Evolutionary conservation across 1,139 yeast species (phyloP), one percentile per base, ranked within the genome.

Genomic region (Debaryomycetaceae sp.): DNA sequence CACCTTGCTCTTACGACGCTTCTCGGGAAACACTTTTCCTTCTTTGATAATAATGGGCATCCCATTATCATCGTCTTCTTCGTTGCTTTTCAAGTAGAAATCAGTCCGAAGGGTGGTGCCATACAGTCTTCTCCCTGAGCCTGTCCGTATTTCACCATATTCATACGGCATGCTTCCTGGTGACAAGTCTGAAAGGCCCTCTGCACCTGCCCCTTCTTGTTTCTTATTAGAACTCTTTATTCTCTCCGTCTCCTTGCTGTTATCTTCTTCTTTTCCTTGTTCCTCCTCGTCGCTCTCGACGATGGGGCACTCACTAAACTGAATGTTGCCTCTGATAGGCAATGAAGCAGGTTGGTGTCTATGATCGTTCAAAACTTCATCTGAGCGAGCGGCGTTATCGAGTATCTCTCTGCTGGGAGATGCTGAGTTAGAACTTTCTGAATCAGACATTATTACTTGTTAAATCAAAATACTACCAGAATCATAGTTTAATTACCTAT

Each of bases 331-430:
- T 38, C 65, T 58, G 32, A 59, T 61, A 8, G 79, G 79, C 22
- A 72, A 61, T 9, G 73, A 67, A 30, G 60, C 58, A 15, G 72
- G 65, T 50, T 78, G 82, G 54, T 73, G 59, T 43, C 85, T 67
- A 54, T 79, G 84, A 55, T 79, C 85, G 47, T 78, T 72, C 41
- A 79, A 61, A 31, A 67, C 72, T 33, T 74, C 76, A 48, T 75
- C 80, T 17, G 75, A 70, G 42, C 65, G 59, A 36, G 63, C 57
- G 24, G 61, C 58, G 32, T 67, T 59, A 40, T 64, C 49, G 22
- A 47, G 63, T 31, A 59, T 52, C 1, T 67, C 65, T 37, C 59
- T 56, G 14, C 58, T 53, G 24, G 66, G 68, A 34, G 66, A 61
- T n/a, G 58, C 58, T 30, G 73, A 60, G 48, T 63, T 61, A 51